These are phyloP conservation scores for Chrysosporium keratinophilum DNA, from an alignment of 2,329 filamentous ascomycete genomes.

Conservation along the genomic window DNA sequence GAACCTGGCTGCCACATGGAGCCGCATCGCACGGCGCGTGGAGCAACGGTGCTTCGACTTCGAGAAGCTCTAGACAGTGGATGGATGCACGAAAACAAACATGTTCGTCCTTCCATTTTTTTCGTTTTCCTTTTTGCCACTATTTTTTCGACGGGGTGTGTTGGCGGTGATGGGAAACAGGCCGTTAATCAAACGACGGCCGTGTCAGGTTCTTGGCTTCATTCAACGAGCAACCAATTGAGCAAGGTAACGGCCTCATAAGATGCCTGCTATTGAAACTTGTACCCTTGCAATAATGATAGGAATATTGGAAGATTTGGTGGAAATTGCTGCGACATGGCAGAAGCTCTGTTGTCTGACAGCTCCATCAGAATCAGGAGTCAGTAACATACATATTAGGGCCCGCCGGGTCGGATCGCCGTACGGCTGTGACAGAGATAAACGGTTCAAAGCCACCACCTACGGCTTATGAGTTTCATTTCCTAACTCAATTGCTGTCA, in stretches of 20 bases:
- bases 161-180: background rate
- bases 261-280: background rate
- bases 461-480: too few species aligned
- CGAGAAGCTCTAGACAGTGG: background rate
- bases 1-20: background rate
- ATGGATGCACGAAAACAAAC: background rate
- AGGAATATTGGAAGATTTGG: too few species aligned
- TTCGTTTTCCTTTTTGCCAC: too few species aligned
- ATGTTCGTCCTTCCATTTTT: background rate
- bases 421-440: too few species aligned
- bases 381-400: too few species aligned
- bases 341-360: too few species aligned
- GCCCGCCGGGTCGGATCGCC: too few species aligned
- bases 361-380: too few species aligned
- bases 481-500: too few species aligned
- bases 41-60: background rate
- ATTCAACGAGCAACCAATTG: background rate
- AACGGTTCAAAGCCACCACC: too few species aligned
- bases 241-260: background rate
- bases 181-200: slow-evolving; percentile 1
- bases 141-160: background rate
- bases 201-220: slow-evolving; percentile 8
- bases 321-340: too few species aligned
- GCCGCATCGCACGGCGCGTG: background rate
- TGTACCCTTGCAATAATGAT: background rate